Conservation (phyloP, 208 protist species). For the Trichomonas tenax region DNA sequence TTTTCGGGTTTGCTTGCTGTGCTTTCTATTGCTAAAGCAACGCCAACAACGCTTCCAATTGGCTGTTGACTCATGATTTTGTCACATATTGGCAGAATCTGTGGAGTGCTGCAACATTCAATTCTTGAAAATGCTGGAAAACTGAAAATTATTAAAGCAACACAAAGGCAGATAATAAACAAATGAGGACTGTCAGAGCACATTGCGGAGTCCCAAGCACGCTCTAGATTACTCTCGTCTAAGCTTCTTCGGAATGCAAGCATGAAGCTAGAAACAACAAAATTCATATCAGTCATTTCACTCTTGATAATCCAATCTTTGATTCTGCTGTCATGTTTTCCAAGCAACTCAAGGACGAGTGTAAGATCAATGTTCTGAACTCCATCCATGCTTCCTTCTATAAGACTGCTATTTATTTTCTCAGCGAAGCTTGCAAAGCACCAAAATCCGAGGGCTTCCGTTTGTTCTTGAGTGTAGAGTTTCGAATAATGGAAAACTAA, state of each 20-base stretch:
- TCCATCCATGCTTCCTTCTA: neutral
- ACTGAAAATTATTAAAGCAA: neutral
- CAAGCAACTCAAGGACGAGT: neutral
- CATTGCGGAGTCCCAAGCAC: neutral
- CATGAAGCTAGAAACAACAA: slow-evolving; percentile 1
- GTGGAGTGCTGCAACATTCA: neutral
- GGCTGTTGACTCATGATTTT: neutral
- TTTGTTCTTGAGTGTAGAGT: neutral
- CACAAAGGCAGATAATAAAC: neutral
- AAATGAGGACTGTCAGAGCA: neutral
- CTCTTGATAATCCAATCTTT: neutral
- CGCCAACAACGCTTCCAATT: neutral
- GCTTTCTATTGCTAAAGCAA: neutral
- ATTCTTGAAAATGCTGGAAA: neutral
- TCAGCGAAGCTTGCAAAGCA: neutral
- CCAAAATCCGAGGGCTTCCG: neutral
- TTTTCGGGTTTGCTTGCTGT: neutral
- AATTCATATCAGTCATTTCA: neutral
- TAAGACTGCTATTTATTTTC: neutral
- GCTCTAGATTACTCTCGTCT: neutral
- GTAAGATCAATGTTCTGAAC: neutral
- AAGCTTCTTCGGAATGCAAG: neutral
- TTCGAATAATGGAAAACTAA: neutral
- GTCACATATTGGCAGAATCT: neutral
- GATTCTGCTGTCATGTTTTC: neutral